A percentile compares a stretch with the other conserved stretches of the same genome.
Evolutionary conservation across 2,329 filamentous ascomycete genomes (phyloP).

Genomic region (Scolecobasidium constrictum): DNA sequence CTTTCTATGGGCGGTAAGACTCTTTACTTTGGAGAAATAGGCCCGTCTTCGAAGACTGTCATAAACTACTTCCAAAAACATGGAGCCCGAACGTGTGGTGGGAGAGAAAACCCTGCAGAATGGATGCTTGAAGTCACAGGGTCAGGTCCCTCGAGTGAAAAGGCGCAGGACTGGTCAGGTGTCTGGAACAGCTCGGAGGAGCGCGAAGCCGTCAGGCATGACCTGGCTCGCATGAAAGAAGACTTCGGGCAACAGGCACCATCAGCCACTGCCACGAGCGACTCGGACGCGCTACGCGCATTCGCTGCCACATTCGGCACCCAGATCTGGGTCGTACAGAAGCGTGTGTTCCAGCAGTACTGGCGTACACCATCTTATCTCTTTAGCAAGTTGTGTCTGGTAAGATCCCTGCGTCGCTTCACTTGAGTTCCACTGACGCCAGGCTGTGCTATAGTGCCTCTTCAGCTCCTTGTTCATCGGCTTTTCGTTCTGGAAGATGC

Average conservation of each 20-base stretch:
- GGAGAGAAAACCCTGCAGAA: slow-evolving; percentile 45
- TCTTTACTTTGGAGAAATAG: slow-evolving; percentile 77
- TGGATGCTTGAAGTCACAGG: slow-evolving; percentile 63
- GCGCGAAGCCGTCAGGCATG: slow-evolving; percentile 21
- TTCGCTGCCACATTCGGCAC: slow-evolving; percentile 65
- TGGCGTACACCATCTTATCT: slow-evolving; percentile 87
- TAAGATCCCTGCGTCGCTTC: slow-evolving; percentile 35
- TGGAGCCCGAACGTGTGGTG: slow-evolving; percentile 42
- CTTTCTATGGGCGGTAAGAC: slow-evolving; percentile 64
- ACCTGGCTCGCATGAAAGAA: slow-evolving; percentile 11
- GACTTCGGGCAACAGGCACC: neutral
- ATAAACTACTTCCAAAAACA: slow-evolving; percentile 38
- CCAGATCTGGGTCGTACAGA: slow-evolving; percentile 57
- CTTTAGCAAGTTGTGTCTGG: slow-evolving; percentile 67
- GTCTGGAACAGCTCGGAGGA: slow-evolving; percentile 27
- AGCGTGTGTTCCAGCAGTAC: slow-evolving; percentile 80
- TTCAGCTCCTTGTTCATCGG: slow-evolving; percentile 62
- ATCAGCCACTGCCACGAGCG: no score
- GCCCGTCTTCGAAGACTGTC: slow-evolving; percentile 55
- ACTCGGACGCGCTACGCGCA: slow-evolving; percentile 55
- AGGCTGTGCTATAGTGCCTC: slow-evolving; percentile 33
- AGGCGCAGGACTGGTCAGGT: slow-evolving; percentile 25
- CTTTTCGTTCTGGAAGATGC: slow-evolving; percentile 66
- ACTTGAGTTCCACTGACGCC: neutral
- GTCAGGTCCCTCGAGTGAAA: neutral